Evolutionary conservation across 345 rosid genomes (phyloP), one percentile per base, ranked within the genome.

Genomic region (Arabidopsis arenosa): DNA sequence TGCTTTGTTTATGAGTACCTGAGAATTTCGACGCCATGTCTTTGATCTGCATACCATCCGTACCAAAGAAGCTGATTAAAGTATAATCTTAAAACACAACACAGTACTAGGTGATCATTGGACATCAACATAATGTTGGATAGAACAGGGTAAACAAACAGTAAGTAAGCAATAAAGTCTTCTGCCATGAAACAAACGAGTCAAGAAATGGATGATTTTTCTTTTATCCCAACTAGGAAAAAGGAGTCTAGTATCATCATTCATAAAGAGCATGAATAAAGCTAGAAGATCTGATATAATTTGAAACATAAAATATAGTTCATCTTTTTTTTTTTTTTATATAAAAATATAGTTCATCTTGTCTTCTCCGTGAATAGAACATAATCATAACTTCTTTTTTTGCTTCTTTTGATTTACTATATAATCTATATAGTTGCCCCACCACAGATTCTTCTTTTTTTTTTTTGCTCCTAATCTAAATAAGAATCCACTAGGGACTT

Each of bases 21-120:
- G 99, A 91, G 63, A 96, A 70, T 80, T 96, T 96, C 51, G 88
- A 68, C 26, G 97, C 98, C 91, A 93, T 93, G 58, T 87, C 99
- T 83, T 93, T 96, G 53, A 96, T 89, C 99, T 96, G 92, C 75
- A 77, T 54, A n/a, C 44, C 55, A 78, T 58, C 35, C 37, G 40
- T 78, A 33, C 33, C 51, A 47, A 72, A 71, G 45, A 15, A 63
- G 59, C 6, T 43, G 12, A 15, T 6, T 17, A 55, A 36, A 63
- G n/a, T 49, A 33, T 54, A 56, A 44, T n/a, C 49, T 26, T 70
- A n/a, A 55, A 55, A 66, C 54, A 49, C 35, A 67, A 76, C 75
- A 35, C 54, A 23, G 58, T 63, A 55, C 66, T 13, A 35, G 12
- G 44, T 68, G 59, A 75, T 62, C 73, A 66, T 66, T 72, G 56